Evolutionary conservation across 2,329 filamentous ascomycete species (phyloP).

Genomic region (Trichophyton equinum): DNA sequence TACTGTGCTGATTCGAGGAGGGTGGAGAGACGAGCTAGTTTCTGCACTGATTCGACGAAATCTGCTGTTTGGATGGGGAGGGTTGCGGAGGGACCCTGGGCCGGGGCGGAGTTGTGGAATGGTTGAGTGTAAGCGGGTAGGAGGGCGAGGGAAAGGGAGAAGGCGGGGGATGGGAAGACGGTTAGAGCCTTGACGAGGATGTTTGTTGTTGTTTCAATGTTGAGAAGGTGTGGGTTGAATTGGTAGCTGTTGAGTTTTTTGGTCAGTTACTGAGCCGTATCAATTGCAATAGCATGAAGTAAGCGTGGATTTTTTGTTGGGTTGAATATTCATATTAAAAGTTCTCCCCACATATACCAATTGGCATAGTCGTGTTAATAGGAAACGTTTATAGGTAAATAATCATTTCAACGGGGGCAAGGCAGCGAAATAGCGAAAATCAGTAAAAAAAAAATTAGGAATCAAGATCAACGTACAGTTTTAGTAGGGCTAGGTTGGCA

Average conservation of each 20-base stretch:
- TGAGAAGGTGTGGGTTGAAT: slow-evolving; percentile 96
- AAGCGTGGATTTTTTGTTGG: too few species aligned
- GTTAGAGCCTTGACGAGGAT: slow-evolving; percentile 96
- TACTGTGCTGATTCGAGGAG: slow-evolving; percentile 87
- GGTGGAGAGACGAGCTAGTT: slow-evolving; percentile 71
- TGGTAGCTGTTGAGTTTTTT: slow-evolving; percentile 62
- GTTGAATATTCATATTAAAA: slow-evolving; percentile 5
- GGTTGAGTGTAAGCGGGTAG: slow-evolving; percentile 72
- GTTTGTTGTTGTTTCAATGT: slow-evolving; percentile 96
- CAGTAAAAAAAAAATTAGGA: background rate
- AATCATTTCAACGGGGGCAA: background rate
- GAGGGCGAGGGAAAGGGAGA: slow-evolving; percentile 85
- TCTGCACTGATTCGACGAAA: slow-evolving; percentile 77
- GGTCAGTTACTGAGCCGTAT: background rate
- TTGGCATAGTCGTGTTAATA: slow-evolving; percentile 51
- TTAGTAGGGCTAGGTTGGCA: slow-evolving; percentile 88
- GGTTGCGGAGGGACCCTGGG: slow-evolving; percentile 39
- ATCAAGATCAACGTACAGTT: slow-evolving; percentile 55
- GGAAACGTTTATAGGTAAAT: slow-evolving; percentile 57
- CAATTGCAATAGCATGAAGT: background rate
- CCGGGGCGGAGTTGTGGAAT: slow-evolving; percentile 38
- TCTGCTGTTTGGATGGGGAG: slow-evolving; percentile 30
- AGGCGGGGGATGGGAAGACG: slow-evolving; percentile 92
- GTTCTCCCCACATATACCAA: background rate
- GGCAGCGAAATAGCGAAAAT: background rate